Conservation (phyloP, 169 alveolate genomes). For the Eimeria maxima region DNA sequence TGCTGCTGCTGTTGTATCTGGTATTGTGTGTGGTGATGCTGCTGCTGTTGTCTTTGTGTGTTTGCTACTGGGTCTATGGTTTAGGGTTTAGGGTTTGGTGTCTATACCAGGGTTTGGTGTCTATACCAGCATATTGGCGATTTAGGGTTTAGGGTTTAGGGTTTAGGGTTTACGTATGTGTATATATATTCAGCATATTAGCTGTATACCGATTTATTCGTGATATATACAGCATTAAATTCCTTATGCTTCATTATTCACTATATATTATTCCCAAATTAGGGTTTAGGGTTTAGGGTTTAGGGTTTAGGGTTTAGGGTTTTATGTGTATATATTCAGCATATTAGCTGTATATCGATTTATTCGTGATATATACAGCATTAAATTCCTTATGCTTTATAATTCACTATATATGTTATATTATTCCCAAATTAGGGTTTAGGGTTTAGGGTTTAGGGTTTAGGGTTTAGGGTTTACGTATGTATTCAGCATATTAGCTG, state of each 20-base stretch:
- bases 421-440: neutral
- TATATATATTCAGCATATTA: neutral
- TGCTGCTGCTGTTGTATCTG: neutral
- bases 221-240: neutral
- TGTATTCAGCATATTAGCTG: no score
- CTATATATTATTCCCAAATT: neutral
- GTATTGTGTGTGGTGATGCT: no score
- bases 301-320: slow-evolving; percentile 25
- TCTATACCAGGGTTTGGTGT: neutral
- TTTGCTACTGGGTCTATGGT: neutral
- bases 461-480: neutral
- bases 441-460: slow-evolving; percentile 41
- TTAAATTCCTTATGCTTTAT: neutral
- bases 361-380: neutral
- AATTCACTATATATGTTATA: neutral
- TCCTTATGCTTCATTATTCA: no score
- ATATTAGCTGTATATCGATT: neutral
- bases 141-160: neutral
- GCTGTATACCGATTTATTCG: neutral
- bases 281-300: slow-evolving; percentile 32
- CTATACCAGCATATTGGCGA: neutral
- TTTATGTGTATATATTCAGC: slow-evolving; percentile 14
- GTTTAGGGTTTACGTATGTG: neutral
- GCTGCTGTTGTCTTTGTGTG: neutral
- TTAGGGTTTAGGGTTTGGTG: slow-evolving; percentile 27